Conservation (phyloP, 768 basidiomycete species). For the Chalciporus sphaerocephalus region DNA sequence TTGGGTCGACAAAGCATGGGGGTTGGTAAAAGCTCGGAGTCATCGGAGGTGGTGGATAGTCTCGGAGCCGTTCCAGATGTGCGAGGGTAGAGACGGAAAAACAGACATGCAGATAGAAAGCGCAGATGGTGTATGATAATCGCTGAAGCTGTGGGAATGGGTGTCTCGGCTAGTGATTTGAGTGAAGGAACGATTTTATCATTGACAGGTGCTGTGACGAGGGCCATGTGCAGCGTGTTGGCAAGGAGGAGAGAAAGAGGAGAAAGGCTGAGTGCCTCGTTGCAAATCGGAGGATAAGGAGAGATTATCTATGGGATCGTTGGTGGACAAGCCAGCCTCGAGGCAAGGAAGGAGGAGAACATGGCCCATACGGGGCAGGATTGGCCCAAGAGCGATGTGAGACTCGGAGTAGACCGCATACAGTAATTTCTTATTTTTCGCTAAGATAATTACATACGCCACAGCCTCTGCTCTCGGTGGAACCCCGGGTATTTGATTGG, state of each 20-base stretch:
- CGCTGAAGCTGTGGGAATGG: neutral
- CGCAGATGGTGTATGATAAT: neutral
- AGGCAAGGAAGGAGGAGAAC: slow-evolving; percentile 1
- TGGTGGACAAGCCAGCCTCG: slow-evolving; percentile 4
- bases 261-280: neutral
- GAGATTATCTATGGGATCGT: slow-evolving; percentile 3
- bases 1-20: neutral
- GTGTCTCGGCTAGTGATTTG: neutral
- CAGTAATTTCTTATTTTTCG: neutral
- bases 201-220: neutral
- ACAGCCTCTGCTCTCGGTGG: no score
- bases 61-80: neutral
- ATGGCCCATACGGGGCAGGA: neutral
- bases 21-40: neutral
- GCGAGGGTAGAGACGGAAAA: neutral
- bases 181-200: neutral
- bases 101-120: neutral
- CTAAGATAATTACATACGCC: neutral
- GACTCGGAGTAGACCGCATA: no score
- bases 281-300: slow-evolving; percentile 3
- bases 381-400: neutral
- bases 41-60: neutral
- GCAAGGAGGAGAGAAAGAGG: neutral
- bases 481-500: no score
- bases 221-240: neutral